A percentile compares a stretch with the other conserved stretches of the same genome.
These are phyloP conservation scores for Cercophora newfieldiana DNA, from an alignment of 495 filamentous ascomycete species.

Conservation along the genomic window DNA sequence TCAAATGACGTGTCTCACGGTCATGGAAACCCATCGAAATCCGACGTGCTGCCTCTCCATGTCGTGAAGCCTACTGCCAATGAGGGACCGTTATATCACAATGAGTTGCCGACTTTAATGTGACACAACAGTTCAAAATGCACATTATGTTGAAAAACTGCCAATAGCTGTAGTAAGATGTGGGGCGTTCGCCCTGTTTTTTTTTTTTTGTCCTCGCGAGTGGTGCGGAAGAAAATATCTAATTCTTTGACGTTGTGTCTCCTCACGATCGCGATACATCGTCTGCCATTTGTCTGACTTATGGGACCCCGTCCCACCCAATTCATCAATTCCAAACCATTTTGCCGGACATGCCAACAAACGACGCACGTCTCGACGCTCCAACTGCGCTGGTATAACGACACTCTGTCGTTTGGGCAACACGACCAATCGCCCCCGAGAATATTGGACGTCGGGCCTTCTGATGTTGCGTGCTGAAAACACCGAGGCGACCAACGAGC, in stretches of 20 bases:
- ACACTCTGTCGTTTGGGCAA: background rate
- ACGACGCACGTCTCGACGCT: background rate
- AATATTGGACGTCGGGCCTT: background rate
- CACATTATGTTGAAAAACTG: background rate
- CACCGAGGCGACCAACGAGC: background rate
- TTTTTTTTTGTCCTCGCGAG: background rate
- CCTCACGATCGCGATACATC: background rate
- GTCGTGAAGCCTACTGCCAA: background rate
- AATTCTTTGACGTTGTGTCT: background rate
- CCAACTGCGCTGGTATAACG: background rate
- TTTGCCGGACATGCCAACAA: background rate
- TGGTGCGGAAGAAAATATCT: background rate
- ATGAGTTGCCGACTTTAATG: background rate
- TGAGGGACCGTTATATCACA: background rate
- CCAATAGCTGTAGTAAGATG: background rate
- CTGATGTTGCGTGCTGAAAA: background rate
- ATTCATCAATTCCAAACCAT: background rate
- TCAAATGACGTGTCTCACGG: background rate
- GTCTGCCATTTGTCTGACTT: background rate
- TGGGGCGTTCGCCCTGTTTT: background rate
- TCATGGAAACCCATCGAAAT: background rate
- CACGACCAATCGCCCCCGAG: background rate
- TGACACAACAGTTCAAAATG: background rate
- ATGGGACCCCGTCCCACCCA: background rate
- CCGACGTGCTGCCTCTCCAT: slow-evolving; percentile 1